Base-by-base conservation (phyloP, 495 filamentous ascomycete genomes). In the Hypoxylon perforatum region DNA sequence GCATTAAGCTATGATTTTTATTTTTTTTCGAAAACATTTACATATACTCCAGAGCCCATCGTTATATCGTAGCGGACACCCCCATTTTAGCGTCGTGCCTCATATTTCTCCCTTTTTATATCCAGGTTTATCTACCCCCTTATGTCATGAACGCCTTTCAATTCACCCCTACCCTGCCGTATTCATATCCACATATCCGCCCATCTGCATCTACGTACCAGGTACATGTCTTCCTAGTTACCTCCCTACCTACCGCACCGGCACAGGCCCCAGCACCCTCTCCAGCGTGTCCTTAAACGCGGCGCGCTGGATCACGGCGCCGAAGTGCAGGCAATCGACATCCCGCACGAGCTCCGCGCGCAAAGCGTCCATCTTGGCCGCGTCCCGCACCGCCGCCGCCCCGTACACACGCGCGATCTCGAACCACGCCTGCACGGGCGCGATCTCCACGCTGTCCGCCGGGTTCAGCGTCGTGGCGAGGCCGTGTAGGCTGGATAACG, bases 401-500 rank as follows among this genome's bases (percentile, higher is more conserved):
- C 71, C 74, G 60, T 73, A 79, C 36, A 60, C 28, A 11, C 42
- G 61, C 46, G 66, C 76, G 6, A 85, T 72, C 71, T 79, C 74
- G 71, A 84, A 85, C 81, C 81, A 85, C 0, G 76, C 80, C 66
- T 85, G 82, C 48, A 85, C 81, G 17, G 82, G 82, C 61, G 81
- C 78, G 28, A 85, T 71, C 61, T 83, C 81, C 25, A 3, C 25
- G 14, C 64, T 44, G 39, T 72, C 75, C 0, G 57, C 57, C 47
- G 73, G 70, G 49, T 73, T 78, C 12, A 81, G 71, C 18, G 69
- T 68, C 17, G 67, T 58, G 4, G 76, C 75, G n/a, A 85, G 77
- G 6, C 70, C 75, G 57, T 76, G 67, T 11, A 83, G 75, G 23
- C 65, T 61, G 14, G 54, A 54, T 14, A 84, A 75, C 17, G 78